Base-by-base conservation (phyloP, 257 asterid genomes). In the Rauvolfia tetraphylla region DNA sequence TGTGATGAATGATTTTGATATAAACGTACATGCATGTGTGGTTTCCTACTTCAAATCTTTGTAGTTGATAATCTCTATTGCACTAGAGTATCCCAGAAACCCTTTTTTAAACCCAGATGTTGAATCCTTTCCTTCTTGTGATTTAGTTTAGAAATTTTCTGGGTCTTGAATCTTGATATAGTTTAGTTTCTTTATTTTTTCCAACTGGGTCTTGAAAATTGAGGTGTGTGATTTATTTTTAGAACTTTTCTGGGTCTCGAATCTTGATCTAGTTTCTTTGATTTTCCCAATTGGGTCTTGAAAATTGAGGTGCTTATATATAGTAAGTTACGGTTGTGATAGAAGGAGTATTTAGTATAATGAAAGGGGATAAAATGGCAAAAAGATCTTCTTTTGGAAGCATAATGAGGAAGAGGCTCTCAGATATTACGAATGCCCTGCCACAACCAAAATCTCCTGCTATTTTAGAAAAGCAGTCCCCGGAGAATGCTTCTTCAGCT, bases 321-420 rank as follows among this genome's bases (percentile, higher is more conserved):
- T 14, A n/a, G 8, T 9, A 46, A 6, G 38, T 67, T 18, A 9
- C n/a, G 46, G 71, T n/a, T 13, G 31, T 39, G 23, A 9, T 36
- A 73, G n/a, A n/a, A 33, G 62, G 77, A 38, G 65, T 31, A 20
- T 54, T 78, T 77, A 51, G 57, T 72, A 85, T 56, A 51, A 87
- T 91, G 95, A 90, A 88, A 88, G 96, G 86, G 73, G 88, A 85
- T 62, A 86, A 67, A 85, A 83, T 88, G 94, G 92, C 88, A 22
- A 93, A 84, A 79, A 81, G 92, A 80, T 88, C 95, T 33, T 91
- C 97, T 75, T 87, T 91, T 67, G 98, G 97, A 31, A 87, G 73
- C 76, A 86, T 86, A 76, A 81, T 93, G 81, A 88, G 91, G 65
- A 87, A 81, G 85, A 87, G 87, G 83, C 86, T 93, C 51, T 90